A percentile compares a stretch with the other conserved stretches of the same genome.
These are phyloP conservation scores for Pichia sp. DNA, from an alignment of 1,139 yeast genomes.

Conservation along the genomic window DNA sequence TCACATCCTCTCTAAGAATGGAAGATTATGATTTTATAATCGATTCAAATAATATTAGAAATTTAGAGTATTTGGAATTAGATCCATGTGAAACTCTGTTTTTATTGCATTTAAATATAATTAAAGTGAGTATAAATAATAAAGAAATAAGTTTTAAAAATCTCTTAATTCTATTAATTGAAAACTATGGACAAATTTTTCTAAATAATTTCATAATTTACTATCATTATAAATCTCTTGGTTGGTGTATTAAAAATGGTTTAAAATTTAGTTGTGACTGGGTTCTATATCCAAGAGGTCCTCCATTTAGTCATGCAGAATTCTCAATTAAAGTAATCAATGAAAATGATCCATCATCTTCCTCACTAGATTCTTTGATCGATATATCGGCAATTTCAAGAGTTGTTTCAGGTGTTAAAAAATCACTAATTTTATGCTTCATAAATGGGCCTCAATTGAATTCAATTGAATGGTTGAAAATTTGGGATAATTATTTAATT, in stretches of 20 bases:
- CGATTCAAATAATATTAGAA: conserved; percentile 32
- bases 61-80: conserved; percentile 64
- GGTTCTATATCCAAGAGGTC: conserved; percentile 80
- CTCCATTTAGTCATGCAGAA: conserved; percentile 93
- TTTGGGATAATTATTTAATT: conserved; percentile 26
- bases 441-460: conserved; percentile 47
- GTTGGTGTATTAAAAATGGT: conserved; percentile 94
- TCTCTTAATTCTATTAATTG: conserved; percentile 31
- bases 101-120: conserved; percentile 34
- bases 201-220: conserved; percentile 62
- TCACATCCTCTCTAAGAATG: conserved; percentile 28
- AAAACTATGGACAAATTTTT: conserved; percentile 30
- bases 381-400: conserved; percentile 65
- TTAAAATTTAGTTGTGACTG: conserved; percentile 85
- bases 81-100: conserved; percentile 75
- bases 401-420: conserved; percentile 83
- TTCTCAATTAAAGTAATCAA: conserved; percentile 40
- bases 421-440: conserved; percentile 62
- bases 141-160: conserved; percentile 2
- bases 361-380: conserved; percentile 41
- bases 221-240: conserved; percentile 79
- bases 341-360: conserved; percentile 3
- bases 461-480: conserved; percentile 21
- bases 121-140: conserved; percentile 20
- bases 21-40: conserved; percentile 40